Conservation (phyloP, 2,329 filamentous ascomycete genomes). For the Cladosporium sp. region DNA sequence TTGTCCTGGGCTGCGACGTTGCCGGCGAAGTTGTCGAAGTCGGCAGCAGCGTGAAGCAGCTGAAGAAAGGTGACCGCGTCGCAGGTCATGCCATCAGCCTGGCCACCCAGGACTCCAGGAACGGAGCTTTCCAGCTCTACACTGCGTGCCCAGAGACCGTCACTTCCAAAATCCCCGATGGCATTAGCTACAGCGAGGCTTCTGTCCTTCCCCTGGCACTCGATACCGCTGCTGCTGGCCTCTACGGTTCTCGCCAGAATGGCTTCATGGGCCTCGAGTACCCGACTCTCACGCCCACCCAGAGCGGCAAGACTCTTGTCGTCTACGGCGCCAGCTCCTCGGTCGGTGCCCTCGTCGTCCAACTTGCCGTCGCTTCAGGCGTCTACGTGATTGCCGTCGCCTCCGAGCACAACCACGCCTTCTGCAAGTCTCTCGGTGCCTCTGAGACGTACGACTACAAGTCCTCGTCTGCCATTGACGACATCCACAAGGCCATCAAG, state of each 20-base stretch:
- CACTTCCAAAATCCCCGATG: constrained; percentile 42
- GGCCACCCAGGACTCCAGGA: constrained; percentile 25
- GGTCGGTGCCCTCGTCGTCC: constrained; percentile 37
- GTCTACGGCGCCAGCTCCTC: constrained; percentile 41
- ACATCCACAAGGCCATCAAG: constrained; percentile 27
- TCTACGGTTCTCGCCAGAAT: constrained; percentile 40
- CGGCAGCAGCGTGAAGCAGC: constrained; percentile 34
- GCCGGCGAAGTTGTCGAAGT: constrained; percentile 41
- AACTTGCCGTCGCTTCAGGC: constrained; percentile 40
- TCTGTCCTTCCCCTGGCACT: constrained; percentile 47
- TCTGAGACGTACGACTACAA: constrained; percentile 20
- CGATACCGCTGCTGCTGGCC: constrained; percentile 45
- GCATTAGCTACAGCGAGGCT: constrained; percentile 41
- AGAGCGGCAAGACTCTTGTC: constrained; percentile 41
- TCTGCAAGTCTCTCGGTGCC: constrained; percentile 27
- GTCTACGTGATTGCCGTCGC: constrained; percentile 37
- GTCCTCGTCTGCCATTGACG: constrained; percentile 8
- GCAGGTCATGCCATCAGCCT: constrained; percentile 29
- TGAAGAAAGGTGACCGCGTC: constrained; percentile 41
- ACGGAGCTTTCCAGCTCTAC: constrained; percentile 40
- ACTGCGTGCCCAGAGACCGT: constrained; percentile 33
- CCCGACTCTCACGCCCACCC: constrained; percentile 37
- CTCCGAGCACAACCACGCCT: constrained; percentile 36
- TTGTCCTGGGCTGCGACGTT: constrained; percentile 39
- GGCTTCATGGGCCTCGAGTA: constrained; percentile 41